These are phyloP conservation scores for Pyricularia sp. DNA, from an alignment of 2,329 filamentous ascomycete species.

Conservation along the genomic window DNA sequence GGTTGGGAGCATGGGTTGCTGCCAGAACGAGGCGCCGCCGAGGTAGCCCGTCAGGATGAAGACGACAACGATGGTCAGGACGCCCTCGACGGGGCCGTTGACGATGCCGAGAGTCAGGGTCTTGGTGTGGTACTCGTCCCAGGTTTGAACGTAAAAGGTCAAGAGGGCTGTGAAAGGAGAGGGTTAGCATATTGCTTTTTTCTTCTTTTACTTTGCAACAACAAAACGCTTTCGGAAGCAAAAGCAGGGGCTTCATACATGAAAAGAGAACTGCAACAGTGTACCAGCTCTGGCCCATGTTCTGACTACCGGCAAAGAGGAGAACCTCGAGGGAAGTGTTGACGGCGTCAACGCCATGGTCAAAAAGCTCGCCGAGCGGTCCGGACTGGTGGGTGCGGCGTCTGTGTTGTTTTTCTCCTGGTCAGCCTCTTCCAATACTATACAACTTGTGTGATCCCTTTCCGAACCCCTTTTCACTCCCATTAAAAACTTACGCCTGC, in stretches of 20 bases:
- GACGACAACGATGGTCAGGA: constrained; percentile 72
- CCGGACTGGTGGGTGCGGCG: constrained; percentile 87
- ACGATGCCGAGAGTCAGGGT: constrained; percentile 86
- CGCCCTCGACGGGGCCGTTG: constrained; percentile 91
- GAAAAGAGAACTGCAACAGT: constrained; percentile 78
- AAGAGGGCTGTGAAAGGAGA: constrained; percentile 51
- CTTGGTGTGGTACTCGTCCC: constrained; percentile 99
- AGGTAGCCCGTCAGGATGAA: constrained; percentile 77
- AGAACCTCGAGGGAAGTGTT: constrained; percentile 93
- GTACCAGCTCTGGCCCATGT: constrained; percentile 86
- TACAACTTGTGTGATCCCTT: neutral
- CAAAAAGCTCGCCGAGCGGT: constrained; percentile 90
- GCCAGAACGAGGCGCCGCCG: constrained; percentile 90
- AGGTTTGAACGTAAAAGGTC: constrained; percentile 98
- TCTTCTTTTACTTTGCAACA: neutral
- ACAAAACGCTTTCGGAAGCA: too few relatives aligned
- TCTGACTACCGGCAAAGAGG: constrained; percentile 86
- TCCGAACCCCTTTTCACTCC: neutral
- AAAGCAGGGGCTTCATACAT: constrained; percentile 37
- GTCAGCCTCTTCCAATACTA: neutral
- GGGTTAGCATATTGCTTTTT: constrained; percentile 9
- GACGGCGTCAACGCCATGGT: constrained; percentile 93
- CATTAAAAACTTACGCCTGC: constrained; percentile 64
- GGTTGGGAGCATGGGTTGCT: constrained; percentile 66
- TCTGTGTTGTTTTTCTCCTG: constrained; percentile 28